A percentile compares a stretch with the other conserved stretches of the same genome.
Evolutionary conservation across 1,284 basidiomycete species (phyloP).

Genomic region (Moesziomyces sp.): DNA sequence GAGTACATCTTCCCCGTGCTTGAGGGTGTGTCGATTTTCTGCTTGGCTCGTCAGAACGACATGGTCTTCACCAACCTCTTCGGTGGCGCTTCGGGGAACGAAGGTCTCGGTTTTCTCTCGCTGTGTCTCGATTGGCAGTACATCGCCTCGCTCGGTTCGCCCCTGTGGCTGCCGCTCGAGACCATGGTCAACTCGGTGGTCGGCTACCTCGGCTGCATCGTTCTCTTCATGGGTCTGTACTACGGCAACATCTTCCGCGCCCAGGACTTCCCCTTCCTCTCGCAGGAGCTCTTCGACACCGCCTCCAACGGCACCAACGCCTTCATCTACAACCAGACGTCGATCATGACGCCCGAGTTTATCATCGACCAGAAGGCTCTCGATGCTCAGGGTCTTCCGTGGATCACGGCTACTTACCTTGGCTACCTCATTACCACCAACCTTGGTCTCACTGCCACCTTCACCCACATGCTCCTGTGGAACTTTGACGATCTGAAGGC

Average conservation of each 20-base stretch:
- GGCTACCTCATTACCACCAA: slow-evolving; percentile 34
- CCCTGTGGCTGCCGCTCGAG: slow-evolving; percentile 32
- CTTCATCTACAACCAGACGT: slow-evolving; percentile 37
- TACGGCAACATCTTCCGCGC: slow-evolving; percentile 37
- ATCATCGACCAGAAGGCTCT: slow-evolving; percentile 22
- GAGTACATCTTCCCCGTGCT: slow-evolving; percentile 69
- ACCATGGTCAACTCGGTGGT: slow-evolving; percentile 35
- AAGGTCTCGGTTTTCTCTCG: slow-evolving; percentile 39
- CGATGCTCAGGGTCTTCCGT: slow-evolving; percentile 24
- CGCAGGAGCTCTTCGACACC: slow-evolving; percentile 26
- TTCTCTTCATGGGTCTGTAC: slow-evolving; percentile 38
- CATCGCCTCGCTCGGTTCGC: slow-evolving; percentile 31
- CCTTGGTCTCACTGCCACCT: slow-evolving; percentile 35
- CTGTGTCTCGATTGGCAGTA: slow-evolving; percentile 44
- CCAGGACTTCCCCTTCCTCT: slow-evolving; percentile 41
- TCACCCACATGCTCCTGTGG: slow-evolving; percentile 43
- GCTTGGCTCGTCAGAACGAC: slow-evolving; percentile 68
- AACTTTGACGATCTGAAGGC: slow-evolving; percentile 40
- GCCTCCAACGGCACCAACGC: slow-evolving; percentile 33
- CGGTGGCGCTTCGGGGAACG: slow-evolving; percentile 39
- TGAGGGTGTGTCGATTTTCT: slow-evolving; percentile 65
- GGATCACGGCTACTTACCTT: slow-evolving; percentile 30
- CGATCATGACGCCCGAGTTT: slow-evolving; percentile 37
- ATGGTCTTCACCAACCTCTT: slow-evolving; percentile 40
- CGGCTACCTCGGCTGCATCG: slow-evolving; percentile 28